A percentile compares a stretch with the other conserved stretches of the same genome.
Evolutionary conservation across 352 stramenopile genomes (phyloP).

Genomic region (Globisporangium okanoganense): DNA sequence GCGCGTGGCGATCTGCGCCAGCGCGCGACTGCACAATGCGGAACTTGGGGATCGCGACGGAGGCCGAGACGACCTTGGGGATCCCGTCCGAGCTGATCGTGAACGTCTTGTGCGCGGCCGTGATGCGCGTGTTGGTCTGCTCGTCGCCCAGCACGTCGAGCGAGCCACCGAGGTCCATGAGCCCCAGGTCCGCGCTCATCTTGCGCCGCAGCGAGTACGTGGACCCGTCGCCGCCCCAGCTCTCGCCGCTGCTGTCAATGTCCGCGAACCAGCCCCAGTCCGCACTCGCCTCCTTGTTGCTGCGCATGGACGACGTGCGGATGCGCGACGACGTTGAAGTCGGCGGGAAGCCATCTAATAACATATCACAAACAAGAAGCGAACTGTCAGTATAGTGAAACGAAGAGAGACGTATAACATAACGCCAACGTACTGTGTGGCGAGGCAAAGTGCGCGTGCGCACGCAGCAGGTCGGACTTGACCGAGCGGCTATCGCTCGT

Average conservation of each 20-base stretch:
- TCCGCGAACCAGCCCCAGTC: slow-evolving; percentile 89
- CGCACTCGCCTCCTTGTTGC: slow-evolving; percentile 67
- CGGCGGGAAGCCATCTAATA: slow-evolving; percentile 31
- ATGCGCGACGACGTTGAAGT: slow-evolving; percentile 67
- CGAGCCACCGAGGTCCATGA: slow-evolving; percentile 56
- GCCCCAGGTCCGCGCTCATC: slow-evolving; percentile 64
- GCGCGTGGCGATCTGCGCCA: slow-evolving; percentile 74
- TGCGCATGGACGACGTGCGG: slow-evolving; percentile 17
- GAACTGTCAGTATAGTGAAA: slow-evolving; percentile 16
- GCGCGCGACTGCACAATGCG: slow-evolving; percentile 83
- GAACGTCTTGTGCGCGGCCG: slow-evolving; percentile 85
- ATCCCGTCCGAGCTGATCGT: slow-evolving; percentile 70
- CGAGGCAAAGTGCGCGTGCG: slow-evolving; percentile 69
- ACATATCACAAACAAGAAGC: slow-evolving; percentile 9
- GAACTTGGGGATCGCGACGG: slow-evolving; percentile 85
- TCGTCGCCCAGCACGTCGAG: slow-evolving; percentile 81
- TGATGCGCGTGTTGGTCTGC: slow-evolving; percentile 79
- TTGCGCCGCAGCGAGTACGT: slow-evolving; percentile 58
- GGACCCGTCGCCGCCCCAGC: slow-evolving; percentile 66
- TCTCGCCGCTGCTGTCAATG: slow-evolving; percentile 85
- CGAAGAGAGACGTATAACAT: slow-evolving; percentile 9
- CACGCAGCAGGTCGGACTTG: slow-evolving; percentile 75
- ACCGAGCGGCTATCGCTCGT: slow-evolving; percentile 71
- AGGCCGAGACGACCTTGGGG: slow-evolving; percentile 73
- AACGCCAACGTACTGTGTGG: slow-evolving; percentile 30